Percentiles rank a stretch among this genome's conserved stretches.
These are phyloP conservation scores for Calonectria montana DNA, from an alignment of 2,329 filamentous ascomycete genomes.

Conservation along the genomic window DNA sequence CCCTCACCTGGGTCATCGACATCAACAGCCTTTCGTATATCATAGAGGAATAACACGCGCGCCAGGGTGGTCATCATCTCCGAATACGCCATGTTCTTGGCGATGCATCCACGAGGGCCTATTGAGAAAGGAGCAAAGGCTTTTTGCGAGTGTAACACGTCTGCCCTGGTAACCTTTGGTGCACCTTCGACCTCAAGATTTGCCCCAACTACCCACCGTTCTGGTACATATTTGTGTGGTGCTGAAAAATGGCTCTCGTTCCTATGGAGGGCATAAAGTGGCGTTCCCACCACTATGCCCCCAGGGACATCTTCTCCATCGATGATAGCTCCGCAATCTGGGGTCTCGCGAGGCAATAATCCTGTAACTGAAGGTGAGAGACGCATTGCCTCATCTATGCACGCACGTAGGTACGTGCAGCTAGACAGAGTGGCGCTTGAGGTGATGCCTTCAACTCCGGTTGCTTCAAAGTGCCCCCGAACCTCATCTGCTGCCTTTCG, in stretches of 20 bases:
- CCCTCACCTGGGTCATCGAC: background rate
- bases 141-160: background rate
- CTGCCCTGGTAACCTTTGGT: background rate
- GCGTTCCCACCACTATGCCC: background rate
- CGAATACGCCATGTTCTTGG: background rate
- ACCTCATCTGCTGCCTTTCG: background rate
- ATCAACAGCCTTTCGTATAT: background rate
- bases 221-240: background rate
- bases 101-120: background rate
- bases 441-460: background rate
- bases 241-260: background rate
- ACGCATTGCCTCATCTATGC: background rate
- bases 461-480: background rate
- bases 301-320: background rate
- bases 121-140: background rate
- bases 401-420: slow-evolving; percentile 34
- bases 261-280: background rate
- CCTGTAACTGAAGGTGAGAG: background rate
- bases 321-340: background rate
- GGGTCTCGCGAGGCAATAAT: background rate
- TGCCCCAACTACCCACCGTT: background rate
- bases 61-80: background rate
- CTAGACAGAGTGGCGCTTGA: slow-evolving; percentile 26
- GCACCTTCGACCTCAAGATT: background rate
- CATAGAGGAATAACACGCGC: background rate